These are phyloP conservation scores for Citrus maxima DNA, from an alignment of 345 rosid genomes.

Conservation along the genomic window DNA sequence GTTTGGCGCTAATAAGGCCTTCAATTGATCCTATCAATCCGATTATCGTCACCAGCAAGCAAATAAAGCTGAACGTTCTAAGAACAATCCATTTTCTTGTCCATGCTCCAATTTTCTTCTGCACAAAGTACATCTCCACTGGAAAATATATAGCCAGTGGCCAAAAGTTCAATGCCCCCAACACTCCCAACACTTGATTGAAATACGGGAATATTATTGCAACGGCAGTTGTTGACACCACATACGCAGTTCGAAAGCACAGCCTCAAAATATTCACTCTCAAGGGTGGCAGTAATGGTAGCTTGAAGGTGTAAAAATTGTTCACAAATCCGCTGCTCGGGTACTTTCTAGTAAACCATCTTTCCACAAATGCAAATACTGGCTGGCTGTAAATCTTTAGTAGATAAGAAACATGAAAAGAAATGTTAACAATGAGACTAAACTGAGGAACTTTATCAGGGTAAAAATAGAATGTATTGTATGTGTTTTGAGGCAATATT, in stretches of 20 bases:
- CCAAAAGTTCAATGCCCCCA: slow-evolving; percentile 74
- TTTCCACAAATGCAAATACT: slow-evolving; percentile 56
- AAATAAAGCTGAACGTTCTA: slow-evolving; percentile 46
- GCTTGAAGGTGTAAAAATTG: slow-evolving; percentile 28
- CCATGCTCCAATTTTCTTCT: slow-evolving; percentile 49
- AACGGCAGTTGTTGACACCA: slow-evolving; percentile 35
- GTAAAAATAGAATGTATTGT: not conserved
- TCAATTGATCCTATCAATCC: slow-evolving; percentile 45
- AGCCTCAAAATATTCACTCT: slow-evolving; percentile 36
- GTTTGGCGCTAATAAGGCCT: slow-evolving; percentile 40
- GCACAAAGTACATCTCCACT: slow-evolving; percentile 60
- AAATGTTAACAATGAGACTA: not conserved
- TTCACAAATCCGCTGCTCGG: slow-evolving; percentile 41
- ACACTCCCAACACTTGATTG: slow-evolving; percentile 49
- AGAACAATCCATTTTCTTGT: slow-evolving; percentile 47
- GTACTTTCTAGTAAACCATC: slow-evolving; percentile 38
- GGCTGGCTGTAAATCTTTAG: slow-evolving; percentile 66
- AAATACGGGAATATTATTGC: slow-evolving; percentile 62
- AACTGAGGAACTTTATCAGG: not conserved
- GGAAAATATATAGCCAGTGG: slow-evolving; percentile 64
- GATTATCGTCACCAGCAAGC: slow-evolving; percentile 35
- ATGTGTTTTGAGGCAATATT: not conserved
- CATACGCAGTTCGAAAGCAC: slow-evolving; percentile 44
- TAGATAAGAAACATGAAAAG: not conserved
- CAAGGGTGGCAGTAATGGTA: slow-evolving; percentile 29